These are phyloP conservation scores for Paraconiothyrium sp. DNA, from an alignment of 2,329 filamentous ascomycete genomes.

Conservation along the genomic window DNA sequence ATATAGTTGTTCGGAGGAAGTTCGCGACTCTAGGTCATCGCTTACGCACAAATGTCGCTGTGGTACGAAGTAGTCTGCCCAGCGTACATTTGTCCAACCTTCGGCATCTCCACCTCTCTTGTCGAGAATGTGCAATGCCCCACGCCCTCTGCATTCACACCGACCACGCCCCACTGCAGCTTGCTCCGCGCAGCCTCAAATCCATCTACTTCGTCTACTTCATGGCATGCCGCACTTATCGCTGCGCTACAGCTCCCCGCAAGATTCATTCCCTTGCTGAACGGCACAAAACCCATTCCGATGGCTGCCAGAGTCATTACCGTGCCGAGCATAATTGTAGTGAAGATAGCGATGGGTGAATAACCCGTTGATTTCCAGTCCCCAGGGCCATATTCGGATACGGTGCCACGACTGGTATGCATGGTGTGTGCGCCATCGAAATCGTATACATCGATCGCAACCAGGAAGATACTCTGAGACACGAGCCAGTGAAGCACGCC, in stretches of 20 bases:
- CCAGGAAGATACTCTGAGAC: conserved; percentile 55
- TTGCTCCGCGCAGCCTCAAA: conserved; percentile 5
- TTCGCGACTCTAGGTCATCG: not conserved
- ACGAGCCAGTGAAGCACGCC: conserved; percentile 55
- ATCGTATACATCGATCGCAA: conserved; percentile 35
- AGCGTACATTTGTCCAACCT: conserved; percentile 15
- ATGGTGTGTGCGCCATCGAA: not conserved
- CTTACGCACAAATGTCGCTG: not conserved
- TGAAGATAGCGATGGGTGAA: conserved; percentile 27
- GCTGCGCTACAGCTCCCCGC: conserved; percentile 60
- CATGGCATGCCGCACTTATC: conserved; percentile 30
- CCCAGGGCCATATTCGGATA: not conserved
- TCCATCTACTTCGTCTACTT: conserved; percentile 9
- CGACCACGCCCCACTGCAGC: conserved; percentile 25
- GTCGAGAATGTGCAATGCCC: conserved; percentile 22
- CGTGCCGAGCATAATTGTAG: conserved; percentile 18
- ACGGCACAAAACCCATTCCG: conserved; percentile 74
- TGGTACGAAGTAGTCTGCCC: not conserved
- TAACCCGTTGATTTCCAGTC: conserved; percentile 23
- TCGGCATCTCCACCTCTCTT: conserved; percentile 14
- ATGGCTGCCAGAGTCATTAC: conserved; percentile 20
- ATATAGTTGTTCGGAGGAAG: not conserved
- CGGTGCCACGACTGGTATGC: too few species aligned
- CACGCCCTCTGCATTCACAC: conserved; percentile 11
- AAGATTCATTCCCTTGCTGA: conserved; percentile 81